Evolutionary conservation across 345 rosid genomes (phyloP).

Genomic region (Anastatica hierochuntica): DNA sequence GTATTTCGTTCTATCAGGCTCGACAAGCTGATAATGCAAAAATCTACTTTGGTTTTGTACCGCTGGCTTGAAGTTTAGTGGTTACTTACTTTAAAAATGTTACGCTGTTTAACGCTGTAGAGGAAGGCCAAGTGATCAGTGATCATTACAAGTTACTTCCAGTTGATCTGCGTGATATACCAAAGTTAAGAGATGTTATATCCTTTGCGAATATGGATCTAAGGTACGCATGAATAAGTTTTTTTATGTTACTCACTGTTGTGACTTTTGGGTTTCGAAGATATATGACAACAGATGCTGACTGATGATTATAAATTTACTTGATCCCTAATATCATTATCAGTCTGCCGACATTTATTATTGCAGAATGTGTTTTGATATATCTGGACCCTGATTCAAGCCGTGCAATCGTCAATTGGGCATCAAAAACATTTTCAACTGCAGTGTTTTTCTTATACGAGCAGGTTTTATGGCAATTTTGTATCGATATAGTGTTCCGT

Average conservation of each 20-base stretch:
- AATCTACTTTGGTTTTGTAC: no score
- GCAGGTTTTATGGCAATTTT: conserved; percentile 48
- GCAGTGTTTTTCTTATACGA: conserved; percentile 87
- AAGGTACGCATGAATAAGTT: conserved; percentile 37
- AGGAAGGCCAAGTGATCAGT: conserved; percentile 78
- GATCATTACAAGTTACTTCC: conserved; percentile 90
- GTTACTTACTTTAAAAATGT: background rate
- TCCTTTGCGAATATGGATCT: conserved; percentile 74
- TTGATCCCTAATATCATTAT: conserved; percentile 49
- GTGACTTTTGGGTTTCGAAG: no score
- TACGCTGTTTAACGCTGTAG: conserved; percentile 30
- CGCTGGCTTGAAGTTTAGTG: background rate
- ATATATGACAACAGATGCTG: no score
- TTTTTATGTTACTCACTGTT: background rate
- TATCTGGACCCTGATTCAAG: conserved; percentile 93
- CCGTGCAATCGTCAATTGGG: conserved; percentile 69
- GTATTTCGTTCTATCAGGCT: background rate
- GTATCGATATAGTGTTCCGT: background rate
- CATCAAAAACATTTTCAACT: conserved; percentile 64
- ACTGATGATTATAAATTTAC: no score
- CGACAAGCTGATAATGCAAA: background rate
- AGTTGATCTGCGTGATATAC: conserved; percentile 70
- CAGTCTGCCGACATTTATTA: conserved; percentile 97
- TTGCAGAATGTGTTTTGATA: conserved; percentile 97
- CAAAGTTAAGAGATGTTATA: conserved; percentile 58